Percentiles rank a stretch among this genome's conserved stretches.
phyloP scores from a whole-genome alignment of 2,329 filamentous ascomycete species.

The Aspergillus sp. region DNA sequence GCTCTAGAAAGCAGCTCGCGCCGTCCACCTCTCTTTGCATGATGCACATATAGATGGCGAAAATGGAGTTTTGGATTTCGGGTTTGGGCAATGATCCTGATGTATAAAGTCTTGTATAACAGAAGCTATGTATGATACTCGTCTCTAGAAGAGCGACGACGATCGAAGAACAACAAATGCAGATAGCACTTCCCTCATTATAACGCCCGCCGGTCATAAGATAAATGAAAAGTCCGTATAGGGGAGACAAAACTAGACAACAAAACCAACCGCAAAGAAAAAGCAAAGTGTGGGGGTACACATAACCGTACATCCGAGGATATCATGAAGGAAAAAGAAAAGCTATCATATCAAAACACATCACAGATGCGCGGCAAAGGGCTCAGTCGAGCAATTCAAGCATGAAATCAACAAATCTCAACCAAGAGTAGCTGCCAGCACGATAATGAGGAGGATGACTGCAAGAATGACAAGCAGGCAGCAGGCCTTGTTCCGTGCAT shows the following conservation, averaged over 20 bases:
- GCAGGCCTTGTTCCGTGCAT: slow-evolving; percentile 90
- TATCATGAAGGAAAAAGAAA: slow-evolving; percentile 30
- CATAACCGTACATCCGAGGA: slow-evolving; percentile 29
- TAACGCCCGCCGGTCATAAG: slow-evolving; percentile 15
- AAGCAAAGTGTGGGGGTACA: slow-evolving; percentile 21
- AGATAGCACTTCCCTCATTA: slow-evolving; percentile 26
- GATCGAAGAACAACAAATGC: slow-evolving; percentile 17
- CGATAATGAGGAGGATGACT: slow-evolving; percentile 83
- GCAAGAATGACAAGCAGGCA: slow-evolving; percentile 85
- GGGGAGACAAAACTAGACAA: slow-evolving; percentile 7
- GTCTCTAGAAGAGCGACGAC: slow-evolving; percentile 13
- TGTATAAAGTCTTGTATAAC: slow-evolving; percentile 37
- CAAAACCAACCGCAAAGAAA: slow-evolving; percentile 1
- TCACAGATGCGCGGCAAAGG: slow-evolving; percentile 3
- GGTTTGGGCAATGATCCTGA: slow-evolving; percentile 19
- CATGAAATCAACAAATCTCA: slow-evolving; percentile 40
- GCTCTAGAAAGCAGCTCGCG: slow-evolving; percentile 29
- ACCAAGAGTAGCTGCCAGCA: slow-evolving; percentile 80
- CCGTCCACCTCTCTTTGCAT: not conserved
- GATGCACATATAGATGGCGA: slow-evolving; percentile 26
- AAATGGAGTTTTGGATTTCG: slow-evolving; percentile 24
- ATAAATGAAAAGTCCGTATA: not conserved
- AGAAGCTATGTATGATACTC: slow-evolving; percentile 36
- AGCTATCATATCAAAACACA: slow-evolving; percentile 9
- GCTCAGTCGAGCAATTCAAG: not conserved